Evolutionary conservation across 208 protist species (phyloP).

Genomic region (Leishmania amazonensis): DNA sequence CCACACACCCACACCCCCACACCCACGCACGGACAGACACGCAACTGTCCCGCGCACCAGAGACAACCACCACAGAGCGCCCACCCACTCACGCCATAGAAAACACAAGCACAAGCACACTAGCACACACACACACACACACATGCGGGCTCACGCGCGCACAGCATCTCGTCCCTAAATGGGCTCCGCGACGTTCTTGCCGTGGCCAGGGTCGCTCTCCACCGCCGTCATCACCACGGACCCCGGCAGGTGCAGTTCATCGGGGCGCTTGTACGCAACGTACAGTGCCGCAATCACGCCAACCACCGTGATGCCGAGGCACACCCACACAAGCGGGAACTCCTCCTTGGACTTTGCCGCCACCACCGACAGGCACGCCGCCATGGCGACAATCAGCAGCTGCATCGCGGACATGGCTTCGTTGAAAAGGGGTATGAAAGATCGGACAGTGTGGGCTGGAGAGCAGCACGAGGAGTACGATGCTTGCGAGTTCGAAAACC

Average conservation of each 20-base stretch:
- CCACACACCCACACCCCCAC: no score
- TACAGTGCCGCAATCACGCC: constrained; percentile 47
- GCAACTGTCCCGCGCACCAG: neutral
- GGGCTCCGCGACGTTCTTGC: constrained; percentile 16
- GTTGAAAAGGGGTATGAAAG: neutral
- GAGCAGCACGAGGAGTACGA: neutral
- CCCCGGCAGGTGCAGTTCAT: constrained; percentile 48
- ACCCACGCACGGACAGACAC: neutral
- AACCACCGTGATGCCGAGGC: constrained; percentile 60
- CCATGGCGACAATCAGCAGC: constrained; percentile 30
- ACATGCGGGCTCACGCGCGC: neutral
- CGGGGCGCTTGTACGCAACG: constrained; percentile 58
- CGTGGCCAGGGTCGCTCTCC: constrained; percentile 24
- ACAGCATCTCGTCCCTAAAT: neutral
- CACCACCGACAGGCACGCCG: constrained; percentile 26
- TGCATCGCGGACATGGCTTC: constrained; percentile 11
- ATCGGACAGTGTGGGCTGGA: neutral
- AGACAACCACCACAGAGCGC: neutral
- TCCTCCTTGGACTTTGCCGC: constrained; percentile 40
- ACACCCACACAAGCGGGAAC: constrained; percentile 67
- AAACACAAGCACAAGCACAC: neutral
- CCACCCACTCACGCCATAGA: neutral
- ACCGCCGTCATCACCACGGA: constrained; percentile 40
- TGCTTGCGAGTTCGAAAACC: neutral
- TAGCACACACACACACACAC: no score